Percentiles rank a stretch among this genome's conserved stretches.
phyloP scores from a whole-genome alignment of 768 basidiomycete species.

The Xerocomus brunneocitrinus region DNA sequence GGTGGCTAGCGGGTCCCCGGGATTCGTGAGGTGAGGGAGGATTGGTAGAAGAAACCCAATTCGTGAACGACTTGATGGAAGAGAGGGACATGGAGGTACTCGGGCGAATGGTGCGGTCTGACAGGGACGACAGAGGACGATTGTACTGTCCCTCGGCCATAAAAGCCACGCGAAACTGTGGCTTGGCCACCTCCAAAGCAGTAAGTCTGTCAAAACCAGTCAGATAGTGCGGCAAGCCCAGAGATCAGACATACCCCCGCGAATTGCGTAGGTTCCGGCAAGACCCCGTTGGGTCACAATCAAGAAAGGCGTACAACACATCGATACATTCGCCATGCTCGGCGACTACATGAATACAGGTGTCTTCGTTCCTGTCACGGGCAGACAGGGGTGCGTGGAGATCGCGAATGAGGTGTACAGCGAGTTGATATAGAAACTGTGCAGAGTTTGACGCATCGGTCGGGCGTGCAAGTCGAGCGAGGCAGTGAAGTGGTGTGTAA shows the following conservation, averaged over 20 bases:
- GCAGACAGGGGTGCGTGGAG: constrained; percentile 67
- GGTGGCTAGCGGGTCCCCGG: constrained; percentile 33
- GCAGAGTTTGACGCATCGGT: constrained; percentile 32
- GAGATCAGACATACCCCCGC: constrained; percentile 51
- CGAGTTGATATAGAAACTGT: constrained; percentile 49
- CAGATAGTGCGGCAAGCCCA: background rate
- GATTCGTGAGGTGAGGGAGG: constrained; percentile 15
- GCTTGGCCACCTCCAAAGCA: constrained; percentile 61
- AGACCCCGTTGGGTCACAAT: constrained; percentile 54
- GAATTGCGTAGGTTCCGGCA: constrained; percentile 62
- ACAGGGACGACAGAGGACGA: constrained; percentile 52
- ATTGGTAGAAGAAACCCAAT: constrained; percentile 19
- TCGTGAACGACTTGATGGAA: constrained; percentile 48
- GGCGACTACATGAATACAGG: constrained; percentile 76
- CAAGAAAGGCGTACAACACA: constrained; percentile 57
- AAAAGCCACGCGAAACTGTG: constrained; percentile 63
- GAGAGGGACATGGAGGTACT: constrained; percentile 38
- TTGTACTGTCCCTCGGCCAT: constrained; percentile 43
- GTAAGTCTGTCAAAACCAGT: constrained; percentile 38
- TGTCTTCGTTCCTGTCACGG: constrained; percentile 62
- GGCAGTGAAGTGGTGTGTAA: constrained; percentile 64
- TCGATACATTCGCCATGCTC: constrained; percentile 66
- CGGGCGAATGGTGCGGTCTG: constrained; percentile 51
- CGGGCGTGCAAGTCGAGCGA: constrained; percentile 42
- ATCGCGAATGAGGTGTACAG: constrained; percentile 63